A percentile compares a stretch with the other conserved stretches of the same genome.
Conservation (phyloP, 345 rosid species). For the Gossypium sturtianum region DNA sequence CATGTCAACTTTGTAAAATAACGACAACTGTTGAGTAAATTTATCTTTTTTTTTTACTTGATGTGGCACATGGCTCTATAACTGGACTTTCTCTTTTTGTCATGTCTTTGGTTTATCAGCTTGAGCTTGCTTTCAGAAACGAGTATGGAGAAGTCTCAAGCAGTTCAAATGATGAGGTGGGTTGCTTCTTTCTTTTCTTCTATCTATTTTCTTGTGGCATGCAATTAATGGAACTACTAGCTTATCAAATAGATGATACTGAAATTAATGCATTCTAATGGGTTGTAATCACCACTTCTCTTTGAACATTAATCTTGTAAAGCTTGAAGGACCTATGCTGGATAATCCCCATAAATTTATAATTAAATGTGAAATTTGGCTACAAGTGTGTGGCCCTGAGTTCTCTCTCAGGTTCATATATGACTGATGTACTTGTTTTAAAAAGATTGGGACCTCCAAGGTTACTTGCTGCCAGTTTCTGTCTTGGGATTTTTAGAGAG, state of each 20-base stretch:
- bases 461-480: neutral
- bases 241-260: neutral
- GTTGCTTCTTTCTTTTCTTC: slow-evolving; percentile 11
- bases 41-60: neutral
- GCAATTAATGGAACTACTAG: neutral
- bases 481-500: neutral
- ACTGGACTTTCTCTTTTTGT: neutral
- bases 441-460: neutral
- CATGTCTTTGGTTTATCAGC: slow-evolving; percentile 38
- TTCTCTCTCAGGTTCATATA: neutral
- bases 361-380: neutral
- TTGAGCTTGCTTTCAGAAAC: slow-evolving; percentile 66
- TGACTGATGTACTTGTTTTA: neutral
- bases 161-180: slow-evolving; percentile 56
- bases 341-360: neutral
- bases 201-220: neutral
- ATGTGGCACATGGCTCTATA: neutral
- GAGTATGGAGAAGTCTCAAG: slow-evolving; percentile 48
- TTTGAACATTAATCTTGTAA: neutral
- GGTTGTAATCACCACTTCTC: neutral
- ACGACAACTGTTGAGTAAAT: neutral
- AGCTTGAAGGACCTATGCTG: slow-evolving; percentile 3
- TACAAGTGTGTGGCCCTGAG: neutral
- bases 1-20: neutral
- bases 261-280: neutral